Base-by-base conservation (phyloP, 2,329 filamentous ascomycete genomes). In the Sarocladium oryzae region DNA sequence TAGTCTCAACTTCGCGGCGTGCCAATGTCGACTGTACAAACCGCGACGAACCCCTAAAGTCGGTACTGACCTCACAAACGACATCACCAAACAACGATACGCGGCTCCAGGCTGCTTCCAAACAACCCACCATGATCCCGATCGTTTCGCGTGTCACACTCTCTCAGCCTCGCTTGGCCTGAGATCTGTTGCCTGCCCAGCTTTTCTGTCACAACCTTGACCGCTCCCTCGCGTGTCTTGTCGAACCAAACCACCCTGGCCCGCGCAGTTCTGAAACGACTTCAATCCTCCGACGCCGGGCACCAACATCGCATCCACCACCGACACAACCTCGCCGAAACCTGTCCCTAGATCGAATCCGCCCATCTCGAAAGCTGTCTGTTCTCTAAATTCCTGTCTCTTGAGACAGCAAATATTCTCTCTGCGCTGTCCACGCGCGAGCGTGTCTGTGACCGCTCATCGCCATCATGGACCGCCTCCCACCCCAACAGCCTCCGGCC, bases 401-500 rank as follows among this genome's bases (percentile, higher is more conserved):
- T 48, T 26, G 43, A 48, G 43, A 21, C 13, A 20, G n/a, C 13
- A 10, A 26, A 26, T 9, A n/a, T n/a, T n/a, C 15, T 45, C 36
- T 32, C 28, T 48, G 43, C 43, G 43, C 26, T 32, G 18, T 33
- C 20, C 43, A 45, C 40, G 43, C 43, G 43, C 43, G 43, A 21
- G 43, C 43, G 43, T 48, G 43, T 48, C 43, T 21, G 43, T 48
- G 43, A 48, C 43, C 26, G 43, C 26, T 48, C 43, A 48, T 48
- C 28, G 26, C 28, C 43, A 48, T 48, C 26, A 48, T 48, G 43
- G 43, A 48, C 20, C 24, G 28, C 24, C 10, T 48, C 8, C 26
- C 43, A n/a, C 28, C 43, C 20, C 43, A 36, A 21, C 46, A 36
- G 20, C 20, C 59, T 49, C 56, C 59, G 49, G 53, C 61, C 30